Evolutionary conservation across 495 filamentous ascomycete species (phyloP).

Genomic region (Neurospora tetrasperma): DNA sequence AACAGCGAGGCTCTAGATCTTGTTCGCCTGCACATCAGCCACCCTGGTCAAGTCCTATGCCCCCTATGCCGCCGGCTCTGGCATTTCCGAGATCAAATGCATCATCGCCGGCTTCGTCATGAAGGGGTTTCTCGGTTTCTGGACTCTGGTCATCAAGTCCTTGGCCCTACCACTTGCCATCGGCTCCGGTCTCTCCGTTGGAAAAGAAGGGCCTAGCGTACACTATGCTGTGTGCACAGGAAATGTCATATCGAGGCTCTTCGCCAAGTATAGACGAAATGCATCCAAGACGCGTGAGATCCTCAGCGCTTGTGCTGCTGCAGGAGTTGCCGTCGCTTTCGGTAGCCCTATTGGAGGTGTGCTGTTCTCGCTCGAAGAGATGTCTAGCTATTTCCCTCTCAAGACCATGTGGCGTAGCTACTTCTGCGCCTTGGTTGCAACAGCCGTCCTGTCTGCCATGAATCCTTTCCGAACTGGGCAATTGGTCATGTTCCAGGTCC

Average conservation of each 20-base stretch:
- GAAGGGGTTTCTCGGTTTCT: conserved; percentile 92
- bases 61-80: conserved; percentile 92
- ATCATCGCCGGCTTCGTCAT: conserved; percentile 99
- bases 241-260: conserved; percentile 90
- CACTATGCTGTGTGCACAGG: conserved; percentile 97
- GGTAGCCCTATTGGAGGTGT: conserved; percentile 96
- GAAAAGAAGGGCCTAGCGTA: conserved; percentile 95
- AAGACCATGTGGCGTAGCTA: conserved; percentile 98
- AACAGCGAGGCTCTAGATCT: conserved; percentile 36
- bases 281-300: conserved; percentile 95
- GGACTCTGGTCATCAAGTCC: conserved; percentile 92
- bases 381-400: conserved; percentile 95
- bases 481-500: conserved; percentile 97
- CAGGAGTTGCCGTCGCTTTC: conserved; percentile 93
- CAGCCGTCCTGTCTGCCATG: conserved; percentile 87
- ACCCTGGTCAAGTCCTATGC: conserved; percentile 86
- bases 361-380: conserved; percentile 94
- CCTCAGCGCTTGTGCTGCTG: conserved; percentile 85
- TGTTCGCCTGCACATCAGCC: conserved; percentile 76
- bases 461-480: conserved; percentile 98
- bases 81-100: conserved; percentile 98
- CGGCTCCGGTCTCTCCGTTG: conserved; percentile 87
- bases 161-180: conserved; percentile 86
- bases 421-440: conserved; percentile 94
- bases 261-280: conserved; percentile 85